Evolutionary conservation across 257 asterid genomes (phyloP).

Genomic region (Plantago ovata): DNA sequence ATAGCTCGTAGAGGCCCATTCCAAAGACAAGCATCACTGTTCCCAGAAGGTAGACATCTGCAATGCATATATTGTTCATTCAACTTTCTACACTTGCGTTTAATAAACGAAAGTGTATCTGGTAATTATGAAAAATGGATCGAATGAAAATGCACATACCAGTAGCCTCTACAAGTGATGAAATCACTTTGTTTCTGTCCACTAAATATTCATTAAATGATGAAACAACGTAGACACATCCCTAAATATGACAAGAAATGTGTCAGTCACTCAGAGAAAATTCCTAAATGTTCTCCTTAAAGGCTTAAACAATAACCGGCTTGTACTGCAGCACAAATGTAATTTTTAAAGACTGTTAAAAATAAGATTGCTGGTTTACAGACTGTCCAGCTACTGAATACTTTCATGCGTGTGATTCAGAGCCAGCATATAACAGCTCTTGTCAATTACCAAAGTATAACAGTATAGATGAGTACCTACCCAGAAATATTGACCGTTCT

Average conservation of each 20-base stretch:
- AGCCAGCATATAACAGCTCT: too few species aligned
- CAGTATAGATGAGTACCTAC: too few species aligned
- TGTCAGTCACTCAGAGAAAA: conserved; percentile 13
- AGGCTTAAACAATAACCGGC: neutral
- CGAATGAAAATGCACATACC: conserved; percentile 36
- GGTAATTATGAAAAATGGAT: too few species aligned
- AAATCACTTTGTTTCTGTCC: conserved; percentile 57
- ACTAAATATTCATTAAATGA: conserved; percentile 54
- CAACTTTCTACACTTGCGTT: too few species aligned
- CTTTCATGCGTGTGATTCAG: too few species aligned
- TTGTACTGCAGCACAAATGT: too few species aligned
- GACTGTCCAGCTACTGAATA: too few species aligned
- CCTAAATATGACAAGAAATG: conserved; percentile 37
- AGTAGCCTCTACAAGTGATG: conserved; percentile 80
- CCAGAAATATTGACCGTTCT: too few species aligned
- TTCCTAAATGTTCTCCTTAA: neutral
- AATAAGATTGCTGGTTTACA: too few species aligned
- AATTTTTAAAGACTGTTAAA: neutral
- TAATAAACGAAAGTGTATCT: neutral
- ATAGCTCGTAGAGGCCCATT: conserved; percentile 94
- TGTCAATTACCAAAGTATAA: too few species aligned
- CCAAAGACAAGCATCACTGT: conserved; percentile 97
- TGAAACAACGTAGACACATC: conserved; percentile 58
- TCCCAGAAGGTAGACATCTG: conserved; percentile 85
- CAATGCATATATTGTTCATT: neutral